phyloP scores from a whole-genome alignment of 2,329 filamentous ascomycete genomes.

The Aspergillus brunneoviolaceus region DNA sequence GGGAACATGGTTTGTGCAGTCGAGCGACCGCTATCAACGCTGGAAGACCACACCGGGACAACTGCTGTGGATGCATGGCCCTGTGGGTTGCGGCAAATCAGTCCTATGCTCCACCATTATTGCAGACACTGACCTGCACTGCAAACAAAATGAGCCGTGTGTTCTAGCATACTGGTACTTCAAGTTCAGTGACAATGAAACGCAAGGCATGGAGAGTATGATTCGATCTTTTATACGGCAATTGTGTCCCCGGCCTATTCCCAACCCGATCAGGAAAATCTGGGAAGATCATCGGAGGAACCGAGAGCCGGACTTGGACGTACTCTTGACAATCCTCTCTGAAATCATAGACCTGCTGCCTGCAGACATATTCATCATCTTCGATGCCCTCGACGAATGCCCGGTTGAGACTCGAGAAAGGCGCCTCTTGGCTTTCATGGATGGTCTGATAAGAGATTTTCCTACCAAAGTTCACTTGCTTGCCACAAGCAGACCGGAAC shows the following conservation, averaged over 20 bases:
- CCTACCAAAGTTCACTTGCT: not conserved
- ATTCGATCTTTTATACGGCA: not conserved
- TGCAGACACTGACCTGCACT: not conserved
- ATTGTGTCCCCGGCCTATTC: not conserved
- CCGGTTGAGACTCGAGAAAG: not conserved
- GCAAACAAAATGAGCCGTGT: rapidly evolving
- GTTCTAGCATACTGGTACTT: not conserved
- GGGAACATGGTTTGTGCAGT: constrained; percentile 1
- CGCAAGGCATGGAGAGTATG: not conserved
- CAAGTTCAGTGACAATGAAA: not conserved
- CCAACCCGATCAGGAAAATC: not conserved
- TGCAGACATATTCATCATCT: not conserved
- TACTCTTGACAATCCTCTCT: not conserved
- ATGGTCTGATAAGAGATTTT: not conserved
- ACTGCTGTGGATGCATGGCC: not conserved
- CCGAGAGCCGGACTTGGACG: not conserved
- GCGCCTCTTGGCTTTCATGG: not conserved
- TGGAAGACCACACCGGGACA: not conserved
- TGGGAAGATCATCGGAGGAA: not conserved
- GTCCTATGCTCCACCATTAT: not conserved
- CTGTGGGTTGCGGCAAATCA: constrained; percentile 7
- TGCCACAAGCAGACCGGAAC: not conserved
- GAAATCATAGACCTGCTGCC: not conserved
- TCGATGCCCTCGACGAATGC: constrained; percentile 7
- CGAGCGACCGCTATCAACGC: not conserved